These are phyloP conservation scores for Lindgomyces ingoldianus DNA, from an alignment of 495 filamentous ascomycete species.

Conservation along the genomic window DNA sequence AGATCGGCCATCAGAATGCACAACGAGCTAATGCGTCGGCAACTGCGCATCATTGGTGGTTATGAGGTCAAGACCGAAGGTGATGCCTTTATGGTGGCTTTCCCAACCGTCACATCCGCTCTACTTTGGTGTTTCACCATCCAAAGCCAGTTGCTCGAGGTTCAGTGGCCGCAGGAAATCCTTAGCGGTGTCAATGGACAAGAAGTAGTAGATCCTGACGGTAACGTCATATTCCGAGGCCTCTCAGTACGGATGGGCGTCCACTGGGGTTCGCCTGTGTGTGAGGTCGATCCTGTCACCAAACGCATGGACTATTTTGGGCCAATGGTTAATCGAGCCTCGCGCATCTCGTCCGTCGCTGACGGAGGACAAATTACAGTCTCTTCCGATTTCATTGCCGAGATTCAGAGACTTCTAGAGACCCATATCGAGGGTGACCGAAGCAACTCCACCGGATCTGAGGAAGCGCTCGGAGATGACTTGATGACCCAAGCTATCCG, in stretches of 20 bases:
- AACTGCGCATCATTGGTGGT: conserved; percentile 88
- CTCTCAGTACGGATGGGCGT: conserved; percentile 96
- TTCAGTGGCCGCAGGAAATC: conserved; percentile 91
- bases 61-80: conserved; percentile 99
- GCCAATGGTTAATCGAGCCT: conserved; percentile 96
- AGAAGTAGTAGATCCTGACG: conserved; percentile 77
- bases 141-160: conserved; percentile 80
- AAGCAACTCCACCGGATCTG: conserved; percentile 63
- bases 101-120: conserved; percentile 90
- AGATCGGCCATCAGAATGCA: conserved; percentile 91
- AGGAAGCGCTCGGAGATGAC: conserved; percentile 72
- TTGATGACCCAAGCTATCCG: conserved; percentile 70
- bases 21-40: conserved; percentile 91
- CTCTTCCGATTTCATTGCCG: conserved; percentile 91
- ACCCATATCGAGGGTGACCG: conserved; percentile 78
- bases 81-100: conserved; percentile 99
- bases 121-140: conserved; percentile 95
- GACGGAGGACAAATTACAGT: conserved; percentile 97
- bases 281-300: conserved; percentile 92
- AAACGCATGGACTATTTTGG: conserved; percentile 99
- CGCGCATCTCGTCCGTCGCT: conserved; percentile 89
- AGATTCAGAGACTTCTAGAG: conserved; percentile 89
- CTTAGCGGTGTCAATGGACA: conserved; percentile 81
- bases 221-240: conserved; percentile 86
- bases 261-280: conserved; percentile 92